These are phyloP conservation scores for Lactifluus echinatus DNA, from an alignment of 768 basidiomycete genomes.

Conservation along the genomic window DNA sequence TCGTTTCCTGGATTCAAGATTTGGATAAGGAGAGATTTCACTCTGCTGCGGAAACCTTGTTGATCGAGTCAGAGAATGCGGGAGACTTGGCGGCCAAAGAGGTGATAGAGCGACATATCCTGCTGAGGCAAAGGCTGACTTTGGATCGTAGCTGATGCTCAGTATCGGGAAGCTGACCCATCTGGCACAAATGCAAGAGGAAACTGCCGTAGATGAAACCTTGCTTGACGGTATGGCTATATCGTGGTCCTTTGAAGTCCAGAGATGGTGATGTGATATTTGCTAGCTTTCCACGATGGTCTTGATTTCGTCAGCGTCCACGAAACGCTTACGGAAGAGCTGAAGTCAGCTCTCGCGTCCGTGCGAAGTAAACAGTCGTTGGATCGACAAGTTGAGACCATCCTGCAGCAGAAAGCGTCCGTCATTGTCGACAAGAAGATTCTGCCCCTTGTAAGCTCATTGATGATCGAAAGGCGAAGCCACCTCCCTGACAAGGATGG, in stretches of 20 bases:
- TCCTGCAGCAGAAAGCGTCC: slow-evolving; percentile 46
- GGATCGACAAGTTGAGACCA: slow-evolving; percentile 59
- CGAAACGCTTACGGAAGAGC: slow-evolving; percentile 53
- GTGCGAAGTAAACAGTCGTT: slow-evolving; percentile 53
- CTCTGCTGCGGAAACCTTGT: slow-evolving; percentile 53
- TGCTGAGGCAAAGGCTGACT: not conserved
- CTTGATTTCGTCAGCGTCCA: slow-evolving; percentile 87
- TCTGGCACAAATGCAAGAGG: slow-evolving; percentile 53
- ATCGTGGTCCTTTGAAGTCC: not conserved
- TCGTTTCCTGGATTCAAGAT: slow-evolving; percentile 84
- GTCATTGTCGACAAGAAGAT: slow-evolving; percentile 38
- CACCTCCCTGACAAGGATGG: slow-evolving; percentile 17
- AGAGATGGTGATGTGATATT: not conserved
- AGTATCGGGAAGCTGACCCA: slow-evolving; percentile 85
- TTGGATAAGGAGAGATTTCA: slow-evolving; percentile 60
- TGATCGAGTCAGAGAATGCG: slow-evolving; percentile 50
- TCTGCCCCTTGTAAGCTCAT: slow-evolving; percentile 38
- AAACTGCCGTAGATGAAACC: slow-evolving; percentile 37
- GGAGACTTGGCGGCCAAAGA: slow-evolving; percentile 63
- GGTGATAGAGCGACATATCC: slow-evolving; percentile 36
- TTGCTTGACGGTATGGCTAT: slow-evolving; percentile 48
- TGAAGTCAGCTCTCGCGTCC: slow-evolving; percentile 40
- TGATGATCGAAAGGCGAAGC: not conserved
- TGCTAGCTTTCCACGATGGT: slow-evolving; percentile 71
- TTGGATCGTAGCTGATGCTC: slow-evolving; percentile 60